Base-by-base conservation (phyloP, 495 filamentous ascomycete genomes). In the Penicillium robsamsonii region DNA sequence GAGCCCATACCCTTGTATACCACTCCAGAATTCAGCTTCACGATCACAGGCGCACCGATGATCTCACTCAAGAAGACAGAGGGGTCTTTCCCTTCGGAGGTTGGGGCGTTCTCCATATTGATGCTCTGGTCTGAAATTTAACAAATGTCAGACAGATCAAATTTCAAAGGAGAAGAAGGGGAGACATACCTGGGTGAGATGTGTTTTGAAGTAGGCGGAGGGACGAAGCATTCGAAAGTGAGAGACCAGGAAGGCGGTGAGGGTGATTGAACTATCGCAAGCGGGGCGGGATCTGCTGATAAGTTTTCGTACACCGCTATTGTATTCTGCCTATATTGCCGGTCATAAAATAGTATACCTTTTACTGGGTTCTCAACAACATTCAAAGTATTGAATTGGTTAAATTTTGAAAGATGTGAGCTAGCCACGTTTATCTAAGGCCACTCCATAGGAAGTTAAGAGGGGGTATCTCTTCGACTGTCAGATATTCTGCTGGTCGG, bases 1-100 rank as follows among this genome's bases (percentile, higher is more conserved):
- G 27, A 50, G 2, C 2, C 20, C 5, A 45, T 65, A 93, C 94
- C 94, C 83, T 92, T 93, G 79, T 95, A 98, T 46, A 96, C 87
- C 49, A 96, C 89, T 8, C 94, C 95, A 11, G 90, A 95, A 62
- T 98, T 97, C 46, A 98, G 79, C 70, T 97, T 97, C 47, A 98
- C 92, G 0, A 88, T 95, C 50, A 98, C 95, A 17, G 88, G 84
- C 30, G 88, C 87, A 24, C 93, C 91, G 67, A 95, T 94, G 68
- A 97, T 96, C 68, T 96, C 90, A 68, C 85, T 83, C 43, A 98
- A 79, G 68, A 97, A 98, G 48, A 85, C 81, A 0, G 92, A 96
- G 0, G 94, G 94, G 67, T 98, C 94, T 66, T 87, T 91, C 37
- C 88, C 86, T 66, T 92, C 88, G 22, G 67, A 78, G 53, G 68